Evolutionary conservation across 805 yeast species (phyloP).

Genomic region (Brettanomyces anomalus): DNA sequence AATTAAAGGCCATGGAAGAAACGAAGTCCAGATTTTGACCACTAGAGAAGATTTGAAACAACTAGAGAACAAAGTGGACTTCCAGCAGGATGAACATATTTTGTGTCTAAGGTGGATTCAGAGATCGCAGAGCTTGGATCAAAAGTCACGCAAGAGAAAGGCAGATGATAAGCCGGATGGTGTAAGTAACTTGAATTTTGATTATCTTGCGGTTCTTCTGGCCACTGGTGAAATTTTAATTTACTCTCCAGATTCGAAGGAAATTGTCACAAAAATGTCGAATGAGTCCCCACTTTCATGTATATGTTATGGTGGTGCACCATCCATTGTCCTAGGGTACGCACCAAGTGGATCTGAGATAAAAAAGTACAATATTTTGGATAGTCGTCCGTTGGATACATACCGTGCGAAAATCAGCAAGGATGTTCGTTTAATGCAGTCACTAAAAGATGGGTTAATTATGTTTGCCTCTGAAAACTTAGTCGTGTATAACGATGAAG

Average conservation of each 20-base stretch:
- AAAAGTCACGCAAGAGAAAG: constrained; percentile 5
- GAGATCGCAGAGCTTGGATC: neutral
- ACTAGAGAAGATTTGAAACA: constrained; percentile 13
- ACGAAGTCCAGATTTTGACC: constrained; percentile 36
- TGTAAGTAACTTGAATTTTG: constrained; percentile 1
- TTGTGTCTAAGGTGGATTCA: constrained; percentile 30
- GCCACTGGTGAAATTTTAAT: constrained; percentile 32
- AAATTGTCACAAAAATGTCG: constrained; percentile 28
- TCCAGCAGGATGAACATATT: constrained; percentile 32
- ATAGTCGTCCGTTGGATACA: constrained; percentile 7
- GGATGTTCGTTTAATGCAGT: constrained; percentile 11
- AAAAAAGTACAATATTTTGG: constrained; percentile 19
- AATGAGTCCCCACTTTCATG: constrained; percentile 20
- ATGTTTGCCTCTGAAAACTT: constrained; percentile 24
- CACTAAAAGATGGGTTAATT: constrained; percentile 7
- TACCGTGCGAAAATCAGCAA: constrained; percentile 7
- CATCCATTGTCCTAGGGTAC: constrained; percentile 18
- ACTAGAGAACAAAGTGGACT: constrained; percentile 28
- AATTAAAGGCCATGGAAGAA: constrained; percentile 34
- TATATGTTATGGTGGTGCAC: constrained; percentile 15
- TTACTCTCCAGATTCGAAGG: constrained; percentile 35
- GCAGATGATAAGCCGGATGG: constrained; percentile 14
- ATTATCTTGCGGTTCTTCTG: constrained; percentile 16
- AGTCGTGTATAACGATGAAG: constrained; percentile 25
- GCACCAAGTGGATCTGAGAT: constrained; percentile 18